A percentile compares a stretch with the other conserved stretches of the same genome.
phyloP scores from a whole-genome alignment of 2,329 filamentous ascomycete species.

The Fonsecaea monophora region DNA sequence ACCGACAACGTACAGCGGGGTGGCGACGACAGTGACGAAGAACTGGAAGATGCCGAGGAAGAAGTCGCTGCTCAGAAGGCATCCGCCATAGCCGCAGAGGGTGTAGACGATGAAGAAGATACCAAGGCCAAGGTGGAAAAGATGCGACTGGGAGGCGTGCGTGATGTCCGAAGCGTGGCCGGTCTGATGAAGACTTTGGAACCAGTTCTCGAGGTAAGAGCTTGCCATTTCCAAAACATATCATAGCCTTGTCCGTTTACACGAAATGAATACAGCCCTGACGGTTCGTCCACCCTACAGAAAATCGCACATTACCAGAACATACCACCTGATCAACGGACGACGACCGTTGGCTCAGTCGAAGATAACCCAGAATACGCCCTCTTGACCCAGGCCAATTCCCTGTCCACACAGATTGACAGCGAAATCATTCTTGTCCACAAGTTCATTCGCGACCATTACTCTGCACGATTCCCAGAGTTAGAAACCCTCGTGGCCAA shows the following conservation, averaged over 20 bases:
- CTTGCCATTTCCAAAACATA: constrained; percentile 43
- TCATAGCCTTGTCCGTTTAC: constrained; percentile 62
- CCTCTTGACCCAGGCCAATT: constrained; percentile 85
- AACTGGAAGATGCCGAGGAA: constrained; percentile 41
- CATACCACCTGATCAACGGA: constrained; percentile 68
- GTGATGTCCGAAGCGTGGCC: constrained; percentile 80
- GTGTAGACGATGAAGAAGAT: constrained; percentile 68
- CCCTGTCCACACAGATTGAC: constrained; percentile 88
- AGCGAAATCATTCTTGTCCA: constrained; percentile 91
- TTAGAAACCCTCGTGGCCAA: constrained; percentile 89
- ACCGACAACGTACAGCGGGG: constrained; percentile 47
- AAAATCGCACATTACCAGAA: constrained; percentile 81
- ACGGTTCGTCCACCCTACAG: constrained; percentile 67
- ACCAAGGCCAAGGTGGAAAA: constrained; percentile 81
- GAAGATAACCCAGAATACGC: constrained; percentile 93
- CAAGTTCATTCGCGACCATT: constrained; percentile 96
- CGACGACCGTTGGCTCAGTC: constrained; percentile 76
- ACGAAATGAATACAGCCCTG: constrained; percentile 66
- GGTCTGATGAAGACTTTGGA: constrained; percentile 80
- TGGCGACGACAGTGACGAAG: constrained; percentile 41
- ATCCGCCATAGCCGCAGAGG: constrained; percentile 61
- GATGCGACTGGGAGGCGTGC: constrained; percentile 75
- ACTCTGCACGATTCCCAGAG: constrained; percentile 91
- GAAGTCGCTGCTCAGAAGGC: constrained; percentile 49
- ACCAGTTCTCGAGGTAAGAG: constrained; percentile 80